Evolutionary conservation across 1,139 yeast species (phyloP), one percentile per base, ranked within the genome.

Genomic region (Pichia sp.): DNA sequence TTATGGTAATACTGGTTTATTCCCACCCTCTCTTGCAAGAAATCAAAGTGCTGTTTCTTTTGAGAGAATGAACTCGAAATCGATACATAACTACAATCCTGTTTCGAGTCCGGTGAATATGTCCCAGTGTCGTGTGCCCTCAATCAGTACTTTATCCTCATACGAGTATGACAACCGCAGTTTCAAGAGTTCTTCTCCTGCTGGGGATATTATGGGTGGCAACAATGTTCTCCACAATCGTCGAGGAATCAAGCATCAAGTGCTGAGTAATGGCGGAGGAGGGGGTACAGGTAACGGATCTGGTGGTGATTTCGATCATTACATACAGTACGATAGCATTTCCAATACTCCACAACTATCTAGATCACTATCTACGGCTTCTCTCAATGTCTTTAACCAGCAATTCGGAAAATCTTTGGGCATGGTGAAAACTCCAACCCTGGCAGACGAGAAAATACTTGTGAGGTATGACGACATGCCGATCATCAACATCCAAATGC

Each of bases 401-500:
- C 61, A 63, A 7, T 62, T 63, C 52, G 60, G 58, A 10, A 61
- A 58, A 46, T 31, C 34, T 9, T 12, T 31, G 34, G 12, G 34
- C 12, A 9, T 31, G 34, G 5, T 12, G 12, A 31, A 31, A 31
- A 31, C 34, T 8, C 34, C 9, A 31, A 31, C 34, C 34, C 12
- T 31, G 34, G 34, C 34, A 8, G 34, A 31, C 34, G 34, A 31
- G 34, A 31, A 31, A 31, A 12, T 31, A 4, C 12, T 31, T 31
- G 34, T 12, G 12, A 31, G 34, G 12, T 31, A 31, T 12, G 43
- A 48, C 7, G 55, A 50, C 4, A 30, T 52, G 4, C 50, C 52
- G 2, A 48, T 62, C 40, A 78, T 82, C 12, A 71, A 76, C 8
- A 69, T 86, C 27, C 81, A 84, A 55, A 76, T 86, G 71, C 66